phyloP scores from a whole-genome alignment of 257 asterid genomes.

The Solanum clarkiae region DNA sequence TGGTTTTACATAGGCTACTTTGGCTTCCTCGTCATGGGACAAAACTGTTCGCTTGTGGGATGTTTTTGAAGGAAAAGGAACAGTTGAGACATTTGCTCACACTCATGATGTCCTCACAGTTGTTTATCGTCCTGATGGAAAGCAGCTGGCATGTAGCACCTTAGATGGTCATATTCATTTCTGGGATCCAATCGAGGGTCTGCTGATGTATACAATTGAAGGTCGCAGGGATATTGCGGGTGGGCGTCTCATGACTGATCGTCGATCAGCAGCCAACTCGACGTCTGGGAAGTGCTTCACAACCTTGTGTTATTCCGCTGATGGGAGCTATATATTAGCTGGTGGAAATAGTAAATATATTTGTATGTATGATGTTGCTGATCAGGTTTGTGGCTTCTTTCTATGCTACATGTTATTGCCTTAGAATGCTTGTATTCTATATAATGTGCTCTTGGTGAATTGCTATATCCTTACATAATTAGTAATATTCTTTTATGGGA shows the following conservation, averaged over 20 bases:
- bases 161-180: constrained; percentile 92
- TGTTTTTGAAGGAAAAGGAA: constrained; percentile 85
- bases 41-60: constrained; percentile 93
- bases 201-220: constrained; percentile 82
- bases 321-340: constrained; percentile 92
- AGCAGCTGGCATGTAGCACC: constrained; percentile 91
- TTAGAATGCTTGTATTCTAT: not conserved
- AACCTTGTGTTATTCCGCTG: constrained; percentile 85
- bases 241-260: constrained; percentile 98
- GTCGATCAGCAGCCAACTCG: constrained; percentile 85
- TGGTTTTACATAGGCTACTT: constrained; percentile 35
- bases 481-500: not conserved
- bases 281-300: constrained; percentile 91
- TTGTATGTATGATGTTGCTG: constrained; percentile 93
- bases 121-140: constrained; percentile 91
- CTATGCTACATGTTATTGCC: not conserved
- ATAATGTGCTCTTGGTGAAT: not conserved
- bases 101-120: constrained; percentile 88
- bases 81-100: constrained; percentile 78
- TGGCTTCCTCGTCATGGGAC: constrained; percentile 99
- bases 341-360: constrained; percentile 94
- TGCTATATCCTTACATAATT: not conserved
- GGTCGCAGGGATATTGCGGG: constrained; percentile 98
- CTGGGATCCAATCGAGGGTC: constrained; percentile 86
- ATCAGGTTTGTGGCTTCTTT: constrained; percentile 47